phyloP scores from a whole-genome alignment of 179 eudicot genomes.

The Silene noctiflora region DNA sequence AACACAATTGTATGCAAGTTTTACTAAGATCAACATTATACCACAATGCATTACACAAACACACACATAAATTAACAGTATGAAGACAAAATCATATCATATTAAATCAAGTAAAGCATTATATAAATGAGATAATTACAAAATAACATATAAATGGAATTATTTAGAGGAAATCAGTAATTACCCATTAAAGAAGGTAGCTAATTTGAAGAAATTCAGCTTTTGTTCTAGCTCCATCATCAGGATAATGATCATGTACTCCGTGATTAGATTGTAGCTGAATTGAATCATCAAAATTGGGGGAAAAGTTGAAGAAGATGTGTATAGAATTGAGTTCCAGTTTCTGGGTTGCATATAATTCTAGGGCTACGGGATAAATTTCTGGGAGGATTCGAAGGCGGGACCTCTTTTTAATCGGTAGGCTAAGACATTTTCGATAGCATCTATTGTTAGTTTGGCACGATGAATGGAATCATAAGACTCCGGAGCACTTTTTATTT shows the following conservation, averaged over 20 bases:
- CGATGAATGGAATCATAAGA: too few species aligned
- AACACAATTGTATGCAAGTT: too few species aligned
- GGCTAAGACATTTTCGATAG: too few species aligned
- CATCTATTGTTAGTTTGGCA: too few species aligned
- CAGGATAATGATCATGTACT: background rate
- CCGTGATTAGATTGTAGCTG: background rate
- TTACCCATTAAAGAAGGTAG: background rate
- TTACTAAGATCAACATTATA: too few species aligned
- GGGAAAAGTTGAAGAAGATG: background rate
- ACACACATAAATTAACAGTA: background rate
- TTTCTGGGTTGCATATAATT: background rate
- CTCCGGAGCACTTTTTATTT: too few species aligned
- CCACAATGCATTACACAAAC: background rate
- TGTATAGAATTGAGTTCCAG: background rate
- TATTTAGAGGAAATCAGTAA: background rate
- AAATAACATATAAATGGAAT: background rate
- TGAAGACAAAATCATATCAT: too few species aligned
- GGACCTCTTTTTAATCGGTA: too few species aligned
- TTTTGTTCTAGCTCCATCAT: background rate
- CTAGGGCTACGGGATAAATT: background rate
- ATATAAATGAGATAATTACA: background rate
- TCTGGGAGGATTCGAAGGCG: too few species aligned
- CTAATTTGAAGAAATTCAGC: background rate
- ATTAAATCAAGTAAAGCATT: background rate
- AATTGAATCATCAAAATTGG: background rate